phyloP scores from a whole-genome alignment of 345 rosid genomes.

The Eucalyptus marginata region DNA sequence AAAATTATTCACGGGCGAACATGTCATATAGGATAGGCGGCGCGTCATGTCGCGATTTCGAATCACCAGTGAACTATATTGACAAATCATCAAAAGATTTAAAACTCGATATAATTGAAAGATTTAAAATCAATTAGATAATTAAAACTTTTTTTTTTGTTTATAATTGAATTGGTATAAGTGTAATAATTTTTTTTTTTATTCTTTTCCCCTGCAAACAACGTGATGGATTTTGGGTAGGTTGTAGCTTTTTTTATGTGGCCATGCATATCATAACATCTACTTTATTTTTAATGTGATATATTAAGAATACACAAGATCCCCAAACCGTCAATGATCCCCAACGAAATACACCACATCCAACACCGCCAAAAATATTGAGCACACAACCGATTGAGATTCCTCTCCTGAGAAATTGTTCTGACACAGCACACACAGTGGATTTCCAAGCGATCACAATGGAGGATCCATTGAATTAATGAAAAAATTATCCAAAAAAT shows the following conservation, averaged over 20 bases:
- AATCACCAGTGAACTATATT: accelerated
- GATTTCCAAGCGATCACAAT: background rate
- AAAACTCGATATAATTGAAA: too few relatives aligned
- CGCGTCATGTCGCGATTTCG: too few relatives aligned
- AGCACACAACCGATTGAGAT: background rate
- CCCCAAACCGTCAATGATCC: background rate
- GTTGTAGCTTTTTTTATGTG: background rate
- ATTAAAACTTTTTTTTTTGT: too few relatives aligned
- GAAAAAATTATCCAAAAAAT: too few relatives aligned
- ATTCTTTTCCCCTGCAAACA: background rate
- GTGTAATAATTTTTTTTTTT: too few relatives aligned
- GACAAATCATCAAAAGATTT: too few relatives aligned
- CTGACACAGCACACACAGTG: background rate
- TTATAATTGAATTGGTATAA: too few relatives aligned
- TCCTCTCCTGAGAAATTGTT: background rate
- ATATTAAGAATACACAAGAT: background rate
- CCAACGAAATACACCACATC: background rate
- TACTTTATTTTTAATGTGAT: too few relatives aligned
- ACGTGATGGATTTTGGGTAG: background rate
- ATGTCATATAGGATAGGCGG: too few relatives aligned
- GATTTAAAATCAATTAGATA: too few relatives aligned
- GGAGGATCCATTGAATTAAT: background rate
- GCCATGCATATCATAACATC: background rate
- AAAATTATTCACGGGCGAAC: too few relatives aligned
- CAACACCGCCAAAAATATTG: background rate